Evolutionary conservation across 2,329 filamentous ascomycete species (phyloP).

Genomic region (Ambrosiella cleistominuta): DNA sequence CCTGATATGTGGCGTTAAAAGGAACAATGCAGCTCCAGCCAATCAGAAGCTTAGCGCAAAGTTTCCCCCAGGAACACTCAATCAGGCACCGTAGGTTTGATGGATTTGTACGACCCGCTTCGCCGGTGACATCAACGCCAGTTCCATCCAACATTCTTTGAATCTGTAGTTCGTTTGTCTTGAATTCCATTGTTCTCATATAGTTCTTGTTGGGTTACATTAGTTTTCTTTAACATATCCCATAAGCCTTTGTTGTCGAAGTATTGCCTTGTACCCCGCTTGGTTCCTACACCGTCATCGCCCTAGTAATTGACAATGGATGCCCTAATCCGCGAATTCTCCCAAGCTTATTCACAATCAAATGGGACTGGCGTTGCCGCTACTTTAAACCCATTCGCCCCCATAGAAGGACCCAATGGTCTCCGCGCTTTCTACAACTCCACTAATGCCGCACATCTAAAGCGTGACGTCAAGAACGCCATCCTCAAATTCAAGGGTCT

Average conservation of each 20-base stretch:
- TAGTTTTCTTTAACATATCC: neutral
- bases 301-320: constrained; percentile 34
- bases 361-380: constrained; percentile 59
- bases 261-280: neutral
- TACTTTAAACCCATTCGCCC: constrained; percentile 54
- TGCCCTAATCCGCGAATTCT: constrained; percentile 55
- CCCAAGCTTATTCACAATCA: constrained; percentile 42
- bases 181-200: too few species aligned
- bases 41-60: constrained; percentile 9
- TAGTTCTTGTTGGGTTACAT: too few species aligned
- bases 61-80: neutral
- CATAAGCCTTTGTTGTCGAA: neutral
- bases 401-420: constrained; percentile 42
- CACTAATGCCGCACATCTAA: constrained; percentile 47
- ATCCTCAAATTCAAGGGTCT: constrained; percentile 43
- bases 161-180: too few species aligned
- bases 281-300: neutral
- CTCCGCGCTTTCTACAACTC: constrained; percentile 54
- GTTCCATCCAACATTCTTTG: too few species aligned
- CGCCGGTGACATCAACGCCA: too few species aligned
- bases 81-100: neutral
- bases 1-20: neutral
- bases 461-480: constrained; percentile 55
- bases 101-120: neutral
- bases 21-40: neutral